Conservation (phyloP, 495 filamentous ascomycete genomes). For the Xylaria venustula region DNA sequence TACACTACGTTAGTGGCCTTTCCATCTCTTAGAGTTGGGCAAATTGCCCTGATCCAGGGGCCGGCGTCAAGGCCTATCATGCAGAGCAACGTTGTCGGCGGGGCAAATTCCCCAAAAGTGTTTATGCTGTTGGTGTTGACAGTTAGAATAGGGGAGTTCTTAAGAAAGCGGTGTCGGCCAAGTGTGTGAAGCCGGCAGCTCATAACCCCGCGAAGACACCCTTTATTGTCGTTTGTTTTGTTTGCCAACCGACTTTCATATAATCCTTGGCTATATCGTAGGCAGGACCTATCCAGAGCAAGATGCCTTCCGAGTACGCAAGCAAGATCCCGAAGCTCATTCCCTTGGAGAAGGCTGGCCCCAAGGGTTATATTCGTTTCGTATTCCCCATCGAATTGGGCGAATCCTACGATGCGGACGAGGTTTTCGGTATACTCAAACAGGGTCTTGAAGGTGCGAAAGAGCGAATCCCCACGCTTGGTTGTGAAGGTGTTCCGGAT, state of each 20-base stretch:
- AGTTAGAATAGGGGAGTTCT: not conserved
- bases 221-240: not conserved
- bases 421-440: slow-evolving; percentile 24
- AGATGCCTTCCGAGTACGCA: slow-evolving; percentile 20
- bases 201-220: not conserved
- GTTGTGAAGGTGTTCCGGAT: slow-evolving; percentile 34
- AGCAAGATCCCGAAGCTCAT: slow-evolving; percentile 23
- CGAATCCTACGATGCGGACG: slow-evolving; percentile 19
- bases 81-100: not conserved
- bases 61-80: not conserved
- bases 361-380: slow-evolving; percentile 35
- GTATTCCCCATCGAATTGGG: slow-evolving; percentile 31
- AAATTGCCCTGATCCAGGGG: not conserved
- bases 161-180: not conserved
- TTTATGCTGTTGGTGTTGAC: not conserved
- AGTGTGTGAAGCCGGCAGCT: not conserved
- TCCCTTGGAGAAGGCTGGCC: slow-evolving; percentile 35
- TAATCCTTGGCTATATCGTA: not conserved
- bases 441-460: slow-evolving; percentile 30
- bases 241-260: not conserved
- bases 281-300: not conserved
- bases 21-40: not conserved
- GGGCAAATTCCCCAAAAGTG: not conserved
- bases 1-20: not conserved
- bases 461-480: slow-evolving; percentile 27